Conservation (phyloP, 2,329 filamentous ascomycete species). For the Exserohilum rostratum region DNA sequence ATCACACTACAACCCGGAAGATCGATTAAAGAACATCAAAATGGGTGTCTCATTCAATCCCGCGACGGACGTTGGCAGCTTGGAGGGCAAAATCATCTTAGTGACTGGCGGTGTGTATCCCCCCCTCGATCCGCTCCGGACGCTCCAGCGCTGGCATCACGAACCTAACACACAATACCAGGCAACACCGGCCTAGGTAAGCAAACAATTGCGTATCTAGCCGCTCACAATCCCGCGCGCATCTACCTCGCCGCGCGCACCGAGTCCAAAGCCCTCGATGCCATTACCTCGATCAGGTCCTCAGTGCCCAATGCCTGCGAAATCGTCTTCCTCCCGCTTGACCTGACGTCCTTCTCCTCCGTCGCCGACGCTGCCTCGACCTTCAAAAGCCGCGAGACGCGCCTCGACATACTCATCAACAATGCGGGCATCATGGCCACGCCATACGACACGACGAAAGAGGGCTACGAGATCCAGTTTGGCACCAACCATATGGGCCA, state of each 20-base stretch:
- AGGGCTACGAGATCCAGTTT: conserved; percentile 59
- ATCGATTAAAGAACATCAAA: conserved; percentile 11
- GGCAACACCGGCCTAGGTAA: conserved; percentile 57
- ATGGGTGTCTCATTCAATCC: conserved; percentile 37
- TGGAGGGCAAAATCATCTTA: conserved; percentile 43
- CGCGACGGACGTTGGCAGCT: conserved; percentile 27
- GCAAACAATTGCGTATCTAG: conserved; percentile 52
- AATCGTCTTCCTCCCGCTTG: conserved; percentile 50
- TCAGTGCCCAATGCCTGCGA: conserved; percentile 42
- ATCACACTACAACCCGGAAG: conserved; percentile 8
- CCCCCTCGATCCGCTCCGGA: background rate
- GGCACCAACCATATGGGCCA: conserved; percentile 61
- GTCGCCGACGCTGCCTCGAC: conserved; percentile 45
- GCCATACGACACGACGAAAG: conserved; percentile 49
- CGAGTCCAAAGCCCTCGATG: conserved; percentile 49
- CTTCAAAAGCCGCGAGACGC: conserved; percentile 45
- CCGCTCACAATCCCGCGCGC: conserved; percentile 51
- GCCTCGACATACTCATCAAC: conserved; percentile 55
- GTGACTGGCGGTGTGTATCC: conserved; percentile 43
- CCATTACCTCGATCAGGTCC: conserved; percentile 50
- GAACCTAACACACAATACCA: conserved; percentile 17
- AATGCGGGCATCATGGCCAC: conserved; percentile 55
- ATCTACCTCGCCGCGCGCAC: conserved; percentile 58
- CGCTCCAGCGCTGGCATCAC: background rate
- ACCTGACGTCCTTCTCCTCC: conserved; percentile 52